phyloP scores from a whole-genome alignment of 1,284 basidiomycete species.

The Tylopilus orsonianus region DNA sequence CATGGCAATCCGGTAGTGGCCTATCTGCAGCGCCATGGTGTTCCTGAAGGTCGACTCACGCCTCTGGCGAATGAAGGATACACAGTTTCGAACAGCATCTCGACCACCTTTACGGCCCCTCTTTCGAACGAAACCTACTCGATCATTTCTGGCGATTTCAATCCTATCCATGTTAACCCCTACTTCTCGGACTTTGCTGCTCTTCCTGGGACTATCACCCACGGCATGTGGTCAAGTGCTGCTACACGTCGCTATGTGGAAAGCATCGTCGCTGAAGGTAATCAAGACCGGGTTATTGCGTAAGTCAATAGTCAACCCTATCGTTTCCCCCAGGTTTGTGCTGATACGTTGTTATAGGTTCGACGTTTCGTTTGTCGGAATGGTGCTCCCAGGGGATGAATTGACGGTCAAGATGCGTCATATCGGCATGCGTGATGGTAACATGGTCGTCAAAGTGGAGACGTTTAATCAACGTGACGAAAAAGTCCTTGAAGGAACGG shows the following conservation, averaged over 20 bases:
- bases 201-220: constrained; percentile 95
- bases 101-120: constrained; percentile 72
- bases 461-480: constrained; percentile 85
- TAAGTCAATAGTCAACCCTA: constrained; percentile 40
- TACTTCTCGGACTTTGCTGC: constrained; percentile 96
- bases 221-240: constrained; percentile 96
- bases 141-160: constrained; percentile 95
- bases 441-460: constrained; percentile 90
- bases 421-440: constrained; percentile 87
- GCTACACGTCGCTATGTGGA: constrained; percentile 93
- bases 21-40: constrained; percentile 90
- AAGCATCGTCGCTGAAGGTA: constrained; percentile 90
- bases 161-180: constrained; percentile 97
- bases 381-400: constrained; percentile 94
- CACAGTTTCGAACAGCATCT: constrained; percentile 62
- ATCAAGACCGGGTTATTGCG: constrained; percentile 87
- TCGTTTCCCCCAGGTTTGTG: constrained; percentile 1
- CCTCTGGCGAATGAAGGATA: constrained; percentile 88
- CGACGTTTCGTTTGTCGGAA: constrained; percentile 91
- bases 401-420: constrained; percentile 89
- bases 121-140: constrained; percentile 95
- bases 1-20: constrained; percentile 93
- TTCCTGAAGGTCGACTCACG: constrained; percentile 71
- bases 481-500: constrained; percentile 89
- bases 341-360: constrained; percentile 53